Evolutionary conservation across 768 basidiomycete genomes (phyloP).

Genomic region (Mycena sanguinolenta): DNA sequence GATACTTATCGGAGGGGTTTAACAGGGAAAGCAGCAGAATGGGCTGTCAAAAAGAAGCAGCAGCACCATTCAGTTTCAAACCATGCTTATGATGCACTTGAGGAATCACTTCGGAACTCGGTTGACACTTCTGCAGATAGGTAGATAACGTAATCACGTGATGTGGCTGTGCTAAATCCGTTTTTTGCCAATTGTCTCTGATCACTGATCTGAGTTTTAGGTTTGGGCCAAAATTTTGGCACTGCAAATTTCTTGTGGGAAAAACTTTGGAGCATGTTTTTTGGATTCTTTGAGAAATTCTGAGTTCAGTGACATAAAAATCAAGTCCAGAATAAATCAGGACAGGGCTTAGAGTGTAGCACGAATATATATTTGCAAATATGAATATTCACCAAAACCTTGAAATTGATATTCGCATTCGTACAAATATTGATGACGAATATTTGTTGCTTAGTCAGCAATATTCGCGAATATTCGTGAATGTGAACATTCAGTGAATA

Average conservation of each 20-base stretch:
- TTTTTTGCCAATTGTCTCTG: not conserved
- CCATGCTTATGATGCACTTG: not conserved
- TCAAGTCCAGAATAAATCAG: not conserved
- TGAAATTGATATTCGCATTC: no score
- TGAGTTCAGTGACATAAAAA: not conserved
- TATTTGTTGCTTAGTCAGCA: no score
- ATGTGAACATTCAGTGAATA: no score
- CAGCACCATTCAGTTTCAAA: not conserved
- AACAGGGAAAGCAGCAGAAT: conserved; percentile 12
- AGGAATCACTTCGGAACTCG: not conserved
- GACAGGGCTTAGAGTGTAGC: not conserved
- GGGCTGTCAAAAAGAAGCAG: conserved; percentile 10
- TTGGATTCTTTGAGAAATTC: conserved; percentile 15
- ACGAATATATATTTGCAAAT: no score
- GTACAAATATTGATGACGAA: no score
- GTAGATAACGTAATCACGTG: conserved; percentile 11
- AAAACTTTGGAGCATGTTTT: conserved; percentile 27
- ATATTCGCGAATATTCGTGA: no score
- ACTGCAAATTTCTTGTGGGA: conserved; percentile 10
- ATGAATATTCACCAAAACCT: no score
- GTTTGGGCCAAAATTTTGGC: not conserved
- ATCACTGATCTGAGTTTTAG: not conserved
- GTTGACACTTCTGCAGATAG: not conserved
- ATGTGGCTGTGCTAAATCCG: conserved; percentile 22
- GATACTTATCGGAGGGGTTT: conserved; percentile 1